These are phyloP conservation scores for Pyrenula aspistea DNA, from an alignment of 495 filamentous ascomycete genomes.

Conservation along the genomic window DNA sequence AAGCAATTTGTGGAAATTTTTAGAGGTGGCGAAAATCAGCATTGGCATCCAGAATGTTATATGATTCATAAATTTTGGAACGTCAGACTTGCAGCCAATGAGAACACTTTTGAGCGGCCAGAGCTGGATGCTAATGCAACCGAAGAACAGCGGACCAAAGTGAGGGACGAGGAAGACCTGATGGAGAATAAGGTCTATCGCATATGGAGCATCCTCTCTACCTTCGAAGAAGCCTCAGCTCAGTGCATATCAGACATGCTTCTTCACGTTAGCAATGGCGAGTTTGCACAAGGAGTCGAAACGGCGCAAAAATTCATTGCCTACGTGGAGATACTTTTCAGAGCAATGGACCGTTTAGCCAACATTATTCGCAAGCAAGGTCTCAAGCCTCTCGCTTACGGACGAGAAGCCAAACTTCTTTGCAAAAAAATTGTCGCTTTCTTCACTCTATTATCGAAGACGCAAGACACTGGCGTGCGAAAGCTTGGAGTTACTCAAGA, in stretches of 20 bases:
- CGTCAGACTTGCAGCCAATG: slow-evolving; percentile 62
- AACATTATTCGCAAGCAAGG: slow-evolving; percentile 52
- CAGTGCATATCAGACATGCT: slow-evolving; percentile 99
- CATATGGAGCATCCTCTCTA: slow-evolving; percentile 96
- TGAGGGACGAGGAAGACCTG: slow-evolving; percentile 76
- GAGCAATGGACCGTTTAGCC: slow-evolving; percentile 76
- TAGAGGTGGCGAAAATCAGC: slow-evolving; percentile 92
- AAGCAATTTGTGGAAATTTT: slow-evolving; percentile 99
- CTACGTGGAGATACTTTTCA: slow-evolving; percentile 89
- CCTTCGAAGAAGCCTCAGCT: slow-evolving; percentile 94
- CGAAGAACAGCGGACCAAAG: slow-evolving; percentile 58
- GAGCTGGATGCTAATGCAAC: slow-evolving; percentile 50
- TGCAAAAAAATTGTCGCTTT: slow-evolving; percentile 99
- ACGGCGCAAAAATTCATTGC: slow-evolving; percentile 95
- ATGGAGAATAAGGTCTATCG: slow-evolving; percentile 97
- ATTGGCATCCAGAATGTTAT: slow-evolving; percentile 99
- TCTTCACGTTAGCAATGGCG: slow-evolving; percentile 95
- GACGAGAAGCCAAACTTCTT: slow-evolving; percentile 88
- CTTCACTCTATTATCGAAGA: slow-evolving; percentile 86
- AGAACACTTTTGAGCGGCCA: slow-evolving; percentile 34
- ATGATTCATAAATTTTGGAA: slow-evolving; percentile 99
- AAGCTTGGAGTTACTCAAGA: slow-evolving; percentile 95
- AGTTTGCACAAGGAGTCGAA: slow-evolving; percentile 87
- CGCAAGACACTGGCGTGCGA: slow-evolving; percentile 75
- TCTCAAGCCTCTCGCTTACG: slow-evolving; percentile 78